A percentile compares a stretch with the other conserved stretches of the same genome.
These are phyloP conservation scores for Magnusiomyces fungicola DNA, from an alignment of 1,139 yeast genomes.

Conservation along the genomic window DNA sequence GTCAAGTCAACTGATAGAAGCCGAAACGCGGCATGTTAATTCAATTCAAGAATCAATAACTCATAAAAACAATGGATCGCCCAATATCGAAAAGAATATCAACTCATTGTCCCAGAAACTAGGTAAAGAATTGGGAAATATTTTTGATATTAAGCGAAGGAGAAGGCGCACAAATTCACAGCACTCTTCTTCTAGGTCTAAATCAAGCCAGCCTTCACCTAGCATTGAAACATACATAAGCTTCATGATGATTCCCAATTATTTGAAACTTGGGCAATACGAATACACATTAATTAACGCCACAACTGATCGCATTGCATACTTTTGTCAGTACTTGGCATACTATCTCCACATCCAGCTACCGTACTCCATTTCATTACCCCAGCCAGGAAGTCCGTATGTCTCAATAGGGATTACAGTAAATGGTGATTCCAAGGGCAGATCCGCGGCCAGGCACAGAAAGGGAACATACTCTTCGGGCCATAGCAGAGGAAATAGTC, in stretches of 20 bases:
- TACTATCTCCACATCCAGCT: constrained; percentile 30
- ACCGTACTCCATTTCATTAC: constrained; percentile 29
- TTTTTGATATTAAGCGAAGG: constrained; percentile 2
- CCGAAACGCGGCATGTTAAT: no score
- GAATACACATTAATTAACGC: constrained; percentile 26
- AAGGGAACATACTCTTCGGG: no score
- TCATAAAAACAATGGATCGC: no score
- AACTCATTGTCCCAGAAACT: not conserved
- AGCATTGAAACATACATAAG: constrained; percentile 22
- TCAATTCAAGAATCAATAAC: no score
- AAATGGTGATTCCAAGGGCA: no score
- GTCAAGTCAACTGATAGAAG: no score
- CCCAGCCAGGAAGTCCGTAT: constrained; percentile 23
- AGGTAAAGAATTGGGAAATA: not conserved
- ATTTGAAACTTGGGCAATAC: constrained; percentile 27
- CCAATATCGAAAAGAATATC: no score
- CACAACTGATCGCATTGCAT: constrained; percentile 31
- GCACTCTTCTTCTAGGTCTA: no score
- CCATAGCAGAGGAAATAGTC: no score
- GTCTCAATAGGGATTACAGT: constrained; percentile 20
- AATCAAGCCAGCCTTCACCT: constrained; percentile 41
- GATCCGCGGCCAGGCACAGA: no score
- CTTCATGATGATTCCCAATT: constrained; percentile 28
- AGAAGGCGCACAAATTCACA: not conserved
- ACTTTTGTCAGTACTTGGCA: constrained; percentile 27